phyloP scores from a whole-genome alignment of 129 eudicot genomes.

The Smallanthus sonchifolius region DNA sequence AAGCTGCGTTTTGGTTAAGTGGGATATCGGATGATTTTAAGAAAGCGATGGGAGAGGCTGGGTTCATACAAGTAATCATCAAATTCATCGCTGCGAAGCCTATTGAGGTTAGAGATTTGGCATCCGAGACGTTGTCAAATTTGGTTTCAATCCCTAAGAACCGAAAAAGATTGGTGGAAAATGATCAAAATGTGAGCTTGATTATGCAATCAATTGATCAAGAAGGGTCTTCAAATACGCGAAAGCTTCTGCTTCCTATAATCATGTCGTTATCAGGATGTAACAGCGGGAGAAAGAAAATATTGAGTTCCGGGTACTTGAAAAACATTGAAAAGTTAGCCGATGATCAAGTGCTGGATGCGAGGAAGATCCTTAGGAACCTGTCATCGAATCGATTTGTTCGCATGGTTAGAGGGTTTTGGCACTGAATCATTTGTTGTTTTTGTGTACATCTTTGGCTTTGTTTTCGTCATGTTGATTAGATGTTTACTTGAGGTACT shows the following conservation, averaged over 20 bases:
- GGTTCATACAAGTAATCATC: conserved; percentile 53
- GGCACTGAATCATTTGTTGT: conserved; percentile 28
- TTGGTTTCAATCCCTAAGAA: conserved; percentile 49
- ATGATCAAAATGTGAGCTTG: conserved; percentile 43
- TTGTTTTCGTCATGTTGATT: too few species aligned
- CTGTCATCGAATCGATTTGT: conserved; percentile 41
- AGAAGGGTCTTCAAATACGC: conserved; percentile 35
- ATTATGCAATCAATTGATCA: conserved; percentile 51
- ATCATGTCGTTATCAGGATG: conserved; percentile 50
- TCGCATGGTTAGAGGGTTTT: conserved; percentile 42
- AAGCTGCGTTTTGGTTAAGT: conserved; percentile 54
- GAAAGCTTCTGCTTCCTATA: conserved; percentile 47
- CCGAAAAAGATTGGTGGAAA: conserved; percentile 45
- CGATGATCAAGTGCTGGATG: conserved; percentile 48
- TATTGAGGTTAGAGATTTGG: conserved; percentile 50
- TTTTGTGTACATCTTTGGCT: neutral
- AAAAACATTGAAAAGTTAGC: conserved; percentile 58
- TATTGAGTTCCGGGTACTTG: conserved; percentile 47
- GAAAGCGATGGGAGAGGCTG: conserved; percentile 58
- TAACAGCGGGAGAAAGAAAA: conserved; percentile 55
- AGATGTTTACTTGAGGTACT: too few species aligned
- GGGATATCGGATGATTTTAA: conserved; percentile 52
- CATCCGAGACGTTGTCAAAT: conserved; percentile 42
- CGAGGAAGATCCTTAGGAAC: conserved; percentile 51
- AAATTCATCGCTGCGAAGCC: conserved; percentile 50